Percentiles rank a stretch among this genome's conserved stretches.
phyloP scores from a whole-genome alignment of 768 basidiomycete species.

The Cyclocybe cylindracea region DNA sequence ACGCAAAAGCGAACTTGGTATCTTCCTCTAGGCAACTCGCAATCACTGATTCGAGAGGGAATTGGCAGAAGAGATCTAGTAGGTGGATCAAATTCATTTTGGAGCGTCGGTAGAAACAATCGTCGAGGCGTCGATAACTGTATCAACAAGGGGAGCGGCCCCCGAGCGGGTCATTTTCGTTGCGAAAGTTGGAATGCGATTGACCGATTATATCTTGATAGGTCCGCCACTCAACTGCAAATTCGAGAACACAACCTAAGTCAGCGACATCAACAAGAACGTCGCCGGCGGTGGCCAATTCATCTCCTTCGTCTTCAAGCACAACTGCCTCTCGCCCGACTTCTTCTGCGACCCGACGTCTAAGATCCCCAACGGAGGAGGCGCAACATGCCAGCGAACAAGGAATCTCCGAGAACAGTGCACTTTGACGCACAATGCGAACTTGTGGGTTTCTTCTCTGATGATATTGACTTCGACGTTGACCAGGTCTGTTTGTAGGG shows the following conservation, averaged over 20 bases:
- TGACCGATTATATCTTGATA: slow-evolving; percentile 24
- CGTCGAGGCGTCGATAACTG: slow-evolving; percentile 17
- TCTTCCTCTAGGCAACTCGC: slow-evolving; percentile 14
- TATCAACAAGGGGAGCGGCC: neutral
- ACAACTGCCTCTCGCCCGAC: slow-evolving; percentile 55
- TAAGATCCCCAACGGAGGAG: slow-evolving; percentile 1
- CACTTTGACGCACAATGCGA: slow-evolving; percentile 54
- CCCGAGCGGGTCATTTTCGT: neutral
- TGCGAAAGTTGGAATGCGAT: no score
- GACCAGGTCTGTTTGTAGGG: neutral
- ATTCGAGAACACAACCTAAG: slow-evolving; percentile 31
- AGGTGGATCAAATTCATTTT: neutral
- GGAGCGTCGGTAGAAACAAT: slow-evolving; percentile 8
- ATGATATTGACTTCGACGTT: neutral
- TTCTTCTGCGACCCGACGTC: slow-evolving; percentile 53
- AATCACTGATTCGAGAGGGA: slow-evolving; percentile 8
- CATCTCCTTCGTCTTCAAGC: slow-evolving; percentile 52
- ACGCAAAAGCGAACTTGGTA: slow-evolving; percentile 5
- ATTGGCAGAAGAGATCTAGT: neutral
- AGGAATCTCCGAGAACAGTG: slow-evolving; percentile 46
- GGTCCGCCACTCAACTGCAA: slow-evolving; percentile 61
- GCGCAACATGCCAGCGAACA: slow-evolving; percentile 43
- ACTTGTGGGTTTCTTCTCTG: slow-evolving; percentile 29
- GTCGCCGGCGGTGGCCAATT: slow-evolving; percentile 37
- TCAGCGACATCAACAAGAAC: slow-evolving; percentile 42